Conservation (phyloP, 352 stramenopile species). For the Blastocystis sp. region DNA sequence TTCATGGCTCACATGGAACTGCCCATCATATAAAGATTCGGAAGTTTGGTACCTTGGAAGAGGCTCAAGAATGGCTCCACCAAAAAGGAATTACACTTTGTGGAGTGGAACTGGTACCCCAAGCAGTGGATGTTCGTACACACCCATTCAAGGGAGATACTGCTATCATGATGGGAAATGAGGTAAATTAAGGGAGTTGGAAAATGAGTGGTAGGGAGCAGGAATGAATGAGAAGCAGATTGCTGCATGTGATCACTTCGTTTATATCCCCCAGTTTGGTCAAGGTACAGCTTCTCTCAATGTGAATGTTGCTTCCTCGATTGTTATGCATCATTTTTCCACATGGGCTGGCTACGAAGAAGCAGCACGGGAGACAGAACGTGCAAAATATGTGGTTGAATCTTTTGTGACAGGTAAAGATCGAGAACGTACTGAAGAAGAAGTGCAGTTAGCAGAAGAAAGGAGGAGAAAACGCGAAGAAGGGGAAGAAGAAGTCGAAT, state of each 20-base stretch:
- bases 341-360: slow-evolving; percentile 71
- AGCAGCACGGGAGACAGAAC: slow-evolving; percentile 60
- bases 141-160: slow-evolving; percentile 77
- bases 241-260: slow-evolving; percentile 85
- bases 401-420: slow-evolving; percentile 6
- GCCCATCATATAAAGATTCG: slow-evolving; percentile 68
- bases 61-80: slow-evolving; percentile 66
- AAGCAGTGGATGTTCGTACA: slow-evolving; percentile 78
- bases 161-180: slow-evolving; percentile 91
- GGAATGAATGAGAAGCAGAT: slow-evolving; percentile 87
- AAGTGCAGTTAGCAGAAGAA: background rate
- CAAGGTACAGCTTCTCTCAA: slow-evolving; percentile 89
- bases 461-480: background rate
- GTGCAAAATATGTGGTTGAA: slow-evolving; percentile 67
- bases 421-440: slow-evolving; percentile 29
- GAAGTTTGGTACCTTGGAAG: slow-evolving; percentile 69
- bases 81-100: slow-evolving; percentile 78
- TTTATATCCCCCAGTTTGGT: slow-evolving; percentile 90
- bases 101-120: slow-evolving; percentile 87
- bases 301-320: slow-evolving; percentile 86
- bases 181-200: slow-evolving; percentile 74
- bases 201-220: slow-evolving; percentile 73
- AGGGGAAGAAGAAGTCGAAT: slow-evolving; percentile 32
- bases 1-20: slow-evolving; percentile 71
- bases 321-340: slow-evolving; percentile 87